These are phyloP conservation scores for Gynostemma pentaphyllum DNA, from an alignment of 306 rosid genomes.

Conservation along the genomic window DNA sequence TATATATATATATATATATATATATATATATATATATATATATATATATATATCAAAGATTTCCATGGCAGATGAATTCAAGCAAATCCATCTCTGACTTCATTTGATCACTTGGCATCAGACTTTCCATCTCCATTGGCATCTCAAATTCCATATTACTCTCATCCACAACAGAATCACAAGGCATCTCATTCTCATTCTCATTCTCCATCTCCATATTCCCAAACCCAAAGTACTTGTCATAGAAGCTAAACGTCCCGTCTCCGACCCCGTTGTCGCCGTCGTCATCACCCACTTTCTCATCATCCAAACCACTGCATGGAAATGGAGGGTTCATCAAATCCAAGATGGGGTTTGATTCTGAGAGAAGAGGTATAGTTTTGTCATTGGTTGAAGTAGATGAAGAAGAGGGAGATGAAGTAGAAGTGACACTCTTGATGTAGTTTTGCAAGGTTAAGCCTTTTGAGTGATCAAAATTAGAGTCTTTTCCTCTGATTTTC, in stretches of 20 bases:
- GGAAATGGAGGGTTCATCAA: background rate
- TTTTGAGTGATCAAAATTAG: background rate
- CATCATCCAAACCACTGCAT: too few relatives aligned
- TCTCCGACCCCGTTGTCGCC: too few relatives aligned
- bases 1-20: background rate
- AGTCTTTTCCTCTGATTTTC: slow-evolving; percentile 15
- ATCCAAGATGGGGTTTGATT: background rate
- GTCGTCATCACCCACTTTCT: too few relatives aligned
- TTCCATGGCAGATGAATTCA: slow-evolving; percentile 20
- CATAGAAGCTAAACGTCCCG: background rate
- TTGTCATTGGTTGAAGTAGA: too few relatives aligned
- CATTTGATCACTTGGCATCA: slow-evolving; percentile 11
- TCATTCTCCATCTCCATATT: too few relatives aligned
- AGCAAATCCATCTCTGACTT: slow-evolving; percentile 32
- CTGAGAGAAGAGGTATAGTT: too few relatives aligned
- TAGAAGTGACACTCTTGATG: slow-evolving; percentile 23
- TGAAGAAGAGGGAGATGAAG: background rate
- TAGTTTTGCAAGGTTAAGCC: slow-evolving; percentile 32
- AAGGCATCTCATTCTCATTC: too few relatives aligned
- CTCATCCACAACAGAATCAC: background rate
- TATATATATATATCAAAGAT: background rate
- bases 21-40: background rate
- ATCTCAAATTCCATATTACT: slow-evolving; percentile 6
- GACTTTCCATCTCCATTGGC: slow-evolving; percentile 17
- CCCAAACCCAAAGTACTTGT: slow-evolving; percentile 1